Evolutionary conservation across 2,329 filamentous ascomycete species (phyloP).

Genomic region (Leptodontidium sp.): DNA sequence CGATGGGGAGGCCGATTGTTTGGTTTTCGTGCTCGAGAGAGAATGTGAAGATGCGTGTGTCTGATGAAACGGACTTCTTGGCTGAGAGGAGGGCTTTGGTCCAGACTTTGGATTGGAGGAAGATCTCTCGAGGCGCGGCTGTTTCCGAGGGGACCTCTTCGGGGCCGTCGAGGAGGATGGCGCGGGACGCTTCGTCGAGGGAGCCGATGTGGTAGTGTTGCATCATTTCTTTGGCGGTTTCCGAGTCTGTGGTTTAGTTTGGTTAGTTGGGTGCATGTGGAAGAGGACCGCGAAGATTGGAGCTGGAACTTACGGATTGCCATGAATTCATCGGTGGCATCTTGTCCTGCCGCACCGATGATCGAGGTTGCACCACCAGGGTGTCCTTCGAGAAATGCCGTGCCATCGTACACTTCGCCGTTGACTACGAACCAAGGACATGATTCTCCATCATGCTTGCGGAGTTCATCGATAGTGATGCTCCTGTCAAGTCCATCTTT

Average conservation of each 20-base stretch:
- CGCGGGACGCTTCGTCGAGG: slow-evolving; percentile 67
- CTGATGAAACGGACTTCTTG: slow-evolving; percentile 76
- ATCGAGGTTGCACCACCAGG: slow-evolving; percentile 90
- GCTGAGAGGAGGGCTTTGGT: slow-evolving; percentile 73
- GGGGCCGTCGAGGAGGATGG: slow-evolving; percentile 57
- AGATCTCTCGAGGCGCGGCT: slow-evolving; percentile 64
- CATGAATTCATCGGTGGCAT: slow-evolving; percentile 88
- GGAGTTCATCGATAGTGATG: slow-evolving; percentile 77
- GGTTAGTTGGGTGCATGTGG: slow-evolving; percentile 41
- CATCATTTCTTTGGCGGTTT: slow-evolving; percentile 94
- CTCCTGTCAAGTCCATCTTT: slow-evolving; percentile 68
- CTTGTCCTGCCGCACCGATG: slow-evolving; percentile 79
- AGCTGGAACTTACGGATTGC: slow-evolving; percentile 77
- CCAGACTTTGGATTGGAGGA: slow-evolving; percentile 79
- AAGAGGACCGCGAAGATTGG: not conserved
- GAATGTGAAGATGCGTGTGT: slow-evolving; percentile 85
- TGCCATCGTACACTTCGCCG: slow-evolving; percentile 89
- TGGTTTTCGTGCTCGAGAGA: slow-evolving; percentile 76
- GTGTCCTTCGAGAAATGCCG: slow-evolving; percentile 79
- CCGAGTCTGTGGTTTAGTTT: slow-evolving; percentile 70
- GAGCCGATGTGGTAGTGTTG: slow-evolving; percentile 83
- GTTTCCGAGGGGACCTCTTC: slow-evolving; percentile 48
- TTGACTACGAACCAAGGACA: slow-evolving; percentile 89
- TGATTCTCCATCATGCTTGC: slow-evolving; percentile 68
- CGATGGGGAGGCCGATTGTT: slow-evolving; percentile 77